Evolutionary conservation across 108 stramenopile genomes (phyloP).

Genomic region (Skeletonema tropicum): DNA sequence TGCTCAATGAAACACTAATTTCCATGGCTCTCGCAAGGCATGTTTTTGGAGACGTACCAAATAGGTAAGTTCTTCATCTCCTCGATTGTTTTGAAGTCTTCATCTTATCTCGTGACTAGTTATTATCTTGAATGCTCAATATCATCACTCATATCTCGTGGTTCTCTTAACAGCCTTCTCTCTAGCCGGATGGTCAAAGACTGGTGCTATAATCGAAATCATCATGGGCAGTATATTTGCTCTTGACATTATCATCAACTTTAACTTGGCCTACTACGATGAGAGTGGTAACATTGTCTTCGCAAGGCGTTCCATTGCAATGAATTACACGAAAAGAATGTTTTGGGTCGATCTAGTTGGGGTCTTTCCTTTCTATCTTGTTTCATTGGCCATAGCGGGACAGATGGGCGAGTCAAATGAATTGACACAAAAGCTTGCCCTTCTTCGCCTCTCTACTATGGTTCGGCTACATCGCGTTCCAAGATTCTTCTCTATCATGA

Average conservation of each 20-base stretch:
- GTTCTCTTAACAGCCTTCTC: conserved; percentile 20
- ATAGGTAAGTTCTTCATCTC: neutral
- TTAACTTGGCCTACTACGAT: conserved; percentile 46
- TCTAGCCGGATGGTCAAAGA: conserved; percentile 3
- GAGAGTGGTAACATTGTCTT: conserved; percentile 31
- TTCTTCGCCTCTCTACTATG: conserved; percentile 49
- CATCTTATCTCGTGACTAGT: too few relatives aligned
- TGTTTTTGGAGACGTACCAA: conserved; percentile 45
- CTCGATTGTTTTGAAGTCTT: too few relatives aligned
- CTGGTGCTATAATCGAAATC: conserved; percentile 19
- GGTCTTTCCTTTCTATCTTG: conserved; percentile 59
- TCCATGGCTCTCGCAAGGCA: too few relatives aligned
- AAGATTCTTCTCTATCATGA: conserved; percentile 50
- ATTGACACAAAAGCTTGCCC: conserved; percentile 29
- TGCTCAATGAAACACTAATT: too few relatives aligned
- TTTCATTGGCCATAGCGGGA: conserved; percentile 47
- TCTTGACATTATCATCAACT: conserved; percentile 48
- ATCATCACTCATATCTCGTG: too few relatives aligned
- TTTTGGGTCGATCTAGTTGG: conserved; percentile 67
- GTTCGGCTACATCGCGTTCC: conserved; percentile 59
- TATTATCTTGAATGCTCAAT: too few relatives aligned
- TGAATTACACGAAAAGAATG: conserved; percentile 29
- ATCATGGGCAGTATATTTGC: conserved; percentile 22
- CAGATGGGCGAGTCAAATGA: conserved; percentile 19
- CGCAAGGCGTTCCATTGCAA: conserved; percentile 25